phyloP scores from a whole-genome alignment of 257 asterid genomes.

The Solanum chilense region DNA sequence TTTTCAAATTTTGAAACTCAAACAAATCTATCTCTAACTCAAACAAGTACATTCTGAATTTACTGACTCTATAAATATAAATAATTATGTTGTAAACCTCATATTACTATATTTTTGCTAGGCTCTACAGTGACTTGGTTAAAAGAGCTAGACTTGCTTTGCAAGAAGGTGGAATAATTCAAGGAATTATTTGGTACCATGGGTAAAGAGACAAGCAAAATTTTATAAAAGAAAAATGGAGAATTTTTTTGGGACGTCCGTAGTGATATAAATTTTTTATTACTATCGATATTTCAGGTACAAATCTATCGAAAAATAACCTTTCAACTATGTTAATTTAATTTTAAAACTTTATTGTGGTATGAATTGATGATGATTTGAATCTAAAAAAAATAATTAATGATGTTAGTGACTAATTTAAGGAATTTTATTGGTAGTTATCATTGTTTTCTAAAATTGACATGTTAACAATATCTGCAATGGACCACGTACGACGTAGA shows the following conservation, averaged over 20 bases:
- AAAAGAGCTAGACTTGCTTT: background rate
- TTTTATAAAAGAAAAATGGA: background rate
- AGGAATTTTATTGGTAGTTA: background rate
- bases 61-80: too few relatives aligned
- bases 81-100: background rate
- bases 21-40: too few relatives aligned
- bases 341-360: background rate
- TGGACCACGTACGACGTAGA: background rate
- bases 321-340: background rate
- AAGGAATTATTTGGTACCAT: constrained; percentile 1
- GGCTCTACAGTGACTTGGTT: background rate
- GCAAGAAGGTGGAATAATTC: background rate
- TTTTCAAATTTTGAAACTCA: too few relatives aligned
- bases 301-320: background rate
- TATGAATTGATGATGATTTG: background rate
- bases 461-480: background rate
- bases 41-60: background rate
- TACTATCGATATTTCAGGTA: background rate
- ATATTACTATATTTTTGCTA: background rate
- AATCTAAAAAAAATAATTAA: background rate
- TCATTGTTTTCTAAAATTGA: background rate
- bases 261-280: background rate
- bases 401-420: background rate
- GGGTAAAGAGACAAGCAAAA: background rate
- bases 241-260: background rate